Conservation (phyloP, 176 grass and related monocot species). For the Avena atlantica region DNA sequence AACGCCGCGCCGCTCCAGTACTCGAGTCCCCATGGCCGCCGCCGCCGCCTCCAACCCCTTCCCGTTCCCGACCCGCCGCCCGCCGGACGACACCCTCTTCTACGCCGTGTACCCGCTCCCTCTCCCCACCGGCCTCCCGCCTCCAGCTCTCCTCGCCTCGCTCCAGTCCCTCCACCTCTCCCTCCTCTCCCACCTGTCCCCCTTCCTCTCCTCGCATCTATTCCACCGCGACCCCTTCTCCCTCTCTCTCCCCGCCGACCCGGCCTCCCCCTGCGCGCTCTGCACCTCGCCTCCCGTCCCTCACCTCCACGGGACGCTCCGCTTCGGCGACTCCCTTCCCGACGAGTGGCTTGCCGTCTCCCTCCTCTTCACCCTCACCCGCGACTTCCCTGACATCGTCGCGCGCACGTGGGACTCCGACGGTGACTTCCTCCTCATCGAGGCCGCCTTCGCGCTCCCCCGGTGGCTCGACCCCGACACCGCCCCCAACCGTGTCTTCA, state of each 20-base stretch:
- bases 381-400: conserved; percentile 44
- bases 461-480: conserved; percentile 82
- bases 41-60: conserved; percentile 59
- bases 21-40: conserved; percentile 39
- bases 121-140: conserved; percentile 44
- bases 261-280: conserved; percentile 55
- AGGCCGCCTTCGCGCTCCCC: conserved; percentile 84
- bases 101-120: conserved; percentile 75
- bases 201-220: conserved; percentile 66
- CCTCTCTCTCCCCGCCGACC: conserved; percentile 63
- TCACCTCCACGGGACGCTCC: conserved; percentile 80
- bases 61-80: conserved; percentile 47
- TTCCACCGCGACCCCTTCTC: conserved; percentile 76
- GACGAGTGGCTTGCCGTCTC: conserved; percentile 89
- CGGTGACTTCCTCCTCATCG: conserved; percentile 97
- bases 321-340: conserved; percentile 78
- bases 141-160: conserved; percentile 43
- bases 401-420: conserved; percentile 86
- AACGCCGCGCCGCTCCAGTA: conserved; percentile 1
- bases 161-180: conserved; percentile 73
- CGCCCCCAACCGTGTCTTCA: conserved; percentile 78
- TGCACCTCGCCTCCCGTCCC: conserved; percentile 62
- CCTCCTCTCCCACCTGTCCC: conserved; percentile 59
- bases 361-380: conserved; percentile 74
- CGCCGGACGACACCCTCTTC: conserved; percentile 90